phyloP scores from a whole-genome alignment of 805 yeast genomes.

The Lachancea cidri region DNA sequence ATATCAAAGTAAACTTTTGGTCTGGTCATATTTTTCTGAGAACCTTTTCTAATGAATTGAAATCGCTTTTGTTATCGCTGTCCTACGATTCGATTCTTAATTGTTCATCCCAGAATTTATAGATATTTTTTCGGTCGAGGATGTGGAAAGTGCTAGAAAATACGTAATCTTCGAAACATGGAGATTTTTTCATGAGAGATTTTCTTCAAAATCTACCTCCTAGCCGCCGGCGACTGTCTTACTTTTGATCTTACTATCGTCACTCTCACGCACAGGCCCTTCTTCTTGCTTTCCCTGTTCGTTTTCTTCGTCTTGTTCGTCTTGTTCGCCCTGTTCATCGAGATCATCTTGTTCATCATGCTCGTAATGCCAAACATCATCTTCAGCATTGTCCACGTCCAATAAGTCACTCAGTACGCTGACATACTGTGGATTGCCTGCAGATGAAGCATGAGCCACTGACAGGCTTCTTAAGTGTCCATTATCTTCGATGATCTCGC shows the following conservation, averaged over 20 bases:
- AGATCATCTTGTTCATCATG: constrained; percentile 10
- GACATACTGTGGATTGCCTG: constrained; percentile 14
- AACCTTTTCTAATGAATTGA: background rate
- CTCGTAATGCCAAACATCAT: constrained; percentile 8
- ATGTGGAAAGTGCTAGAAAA: constrained; percentile 8
- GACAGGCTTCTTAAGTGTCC: constrained; percentile 59
- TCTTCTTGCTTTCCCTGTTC: background rate
- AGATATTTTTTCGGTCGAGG: too few species aligned
- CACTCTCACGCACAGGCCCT: background rate
- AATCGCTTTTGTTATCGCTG: too few species aligned
- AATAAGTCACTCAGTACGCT: constrained; percentile 23
- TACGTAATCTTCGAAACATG: too few species aligned
- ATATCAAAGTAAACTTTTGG: constrained; percentile 74
- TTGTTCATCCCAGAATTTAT: too few species aligned
- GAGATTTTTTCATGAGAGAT: too few species aligned
- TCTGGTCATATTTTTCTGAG: constrained; percentile 15
- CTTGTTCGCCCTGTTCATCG: constrained; percentile 1
- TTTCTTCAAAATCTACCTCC: too few species aligned
- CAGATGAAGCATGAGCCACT: constrained; percentile 10
- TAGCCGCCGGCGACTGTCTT: too few species aligned
- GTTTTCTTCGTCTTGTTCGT: background rate
- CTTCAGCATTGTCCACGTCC: constrained; percentile 12
- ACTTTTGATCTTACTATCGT: background rate
- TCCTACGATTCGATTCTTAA: too few species aligned
- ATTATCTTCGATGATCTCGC: constrained; percentile 55